Conservation (phyloP, 2,329 filamentous ascomycete genomes). For the Chaetomiaceae sp. region DNA sequence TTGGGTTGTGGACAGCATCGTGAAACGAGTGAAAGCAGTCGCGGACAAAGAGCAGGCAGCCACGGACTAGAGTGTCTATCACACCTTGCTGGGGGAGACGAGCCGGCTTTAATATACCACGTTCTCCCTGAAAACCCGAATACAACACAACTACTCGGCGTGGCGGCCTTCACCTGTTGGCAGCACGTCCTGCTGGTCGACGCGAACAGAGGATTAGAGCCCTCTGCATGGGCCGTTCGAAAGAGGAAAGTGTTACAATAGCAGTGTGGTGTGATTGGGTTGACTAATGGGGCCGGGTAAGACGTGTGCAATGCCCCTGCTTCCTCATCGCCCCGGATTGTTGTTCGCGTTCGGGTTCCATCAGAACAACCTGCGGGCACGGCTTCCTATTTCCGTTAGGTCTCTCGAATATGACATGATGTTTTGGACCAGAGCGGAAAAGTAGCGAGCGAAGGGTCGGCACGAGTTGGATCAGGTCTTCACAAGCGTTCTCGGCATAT, state of each 20-base stretch:
- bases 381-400: neutral
- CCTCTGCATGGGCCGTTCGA: neutral
- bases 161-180: neutral
- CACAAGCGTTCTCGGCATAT: too few species aligned
- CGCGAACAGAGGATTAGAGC: neutral
- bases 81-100: neutral
- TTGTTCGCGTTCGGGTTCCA: neutral
- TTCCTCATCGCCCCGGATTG: neutral
- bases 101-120: neutral
- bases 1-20: constrained; percentile 1
- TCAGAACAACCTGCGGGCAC: neutral
- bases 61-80: neutral
- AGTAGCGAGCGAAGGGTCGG: neutral
- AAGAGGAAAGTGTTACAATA: neutral
- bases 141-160: neutral
- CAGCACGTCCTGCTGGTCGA: too few species aligned
- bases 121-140: neutral
- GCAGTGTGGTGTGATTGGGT: neutral
- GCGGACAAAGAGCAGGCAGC: neutral
- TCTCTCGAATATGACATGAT: neutral
- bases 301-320: too few species aligned
- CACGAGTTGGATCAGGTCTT: too few species aligned
- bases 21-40: constrained; percentile 1
- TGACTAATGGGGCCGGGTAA: too few species aligned
- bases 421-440: neutral